These are phyloP conservation scores for Thalassiosira hispida DNA, from an alignment of 352 stramenopile genomes.

Conservation along the genomic window DNA sequence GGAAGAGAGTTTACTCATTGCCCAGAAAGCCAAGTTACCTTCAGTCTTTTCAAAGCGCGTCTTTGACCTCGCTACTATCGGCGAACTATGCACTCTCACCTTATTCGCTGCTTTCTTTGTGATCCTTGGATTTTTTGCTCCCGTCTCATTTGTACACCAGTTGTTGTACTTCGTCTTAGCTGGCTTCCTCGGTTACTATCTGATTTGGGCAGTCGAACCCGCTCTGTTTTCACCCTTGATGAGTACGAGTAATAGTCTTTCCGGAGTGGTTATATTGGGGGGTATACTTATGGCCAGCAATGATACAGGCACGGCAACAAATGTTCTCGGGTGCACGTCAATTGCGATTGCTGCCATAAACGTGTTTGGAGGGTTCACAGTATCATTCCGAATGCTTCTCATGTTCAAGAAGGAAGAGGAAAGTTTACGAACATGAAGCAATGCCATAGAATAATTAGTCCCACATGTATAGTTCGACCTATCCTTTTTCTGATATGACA, in stretches of 20 bases:
- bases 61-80: slow-evolving; percentile 57
- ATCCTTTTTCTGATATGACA: too few relatives aligned
- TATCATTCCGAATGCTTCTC: slow-evolving; percentile 69
- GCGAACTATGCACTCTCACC: slow-evolving; percentile 43
- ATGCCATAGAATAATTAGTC: too few relatives aligned
- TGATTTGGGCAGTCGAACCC: slow-evolving; percentile 65
- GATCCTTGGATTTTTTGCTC: slow-evolving; percentile 56
- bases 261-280: slow-evolving; percentile 67
- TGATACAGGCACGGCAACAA: slow-evolving; percentile 33
- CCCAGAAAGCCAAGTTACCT: slow-evolving; percentile 22
- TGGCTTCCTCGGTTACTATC: slow-evolving; percentile 67
- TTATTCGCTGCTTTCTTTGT: slow-evolving; percentile 55
- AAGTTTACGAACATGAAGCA: too few relatives aligned
- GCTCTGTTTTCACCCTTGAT: slow-evolving; percentile 68
- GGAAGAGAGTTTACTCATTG: slow-evolving; percentile 15
- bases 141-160: slow-evolving; percentile 56
- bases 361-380: slow-evolving; percentile 71
- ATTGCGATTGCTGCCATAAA: slow-evolving; percentile 67
- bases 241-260: slow-evolving; percentile 68
- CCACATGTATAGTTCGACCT: too few relatives aligned
- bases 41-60: slow-evolving; percentile 62
- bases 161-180: slow-evolving; percentile 67
- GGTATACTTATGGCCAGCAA: slow-evolving; percentile 64
- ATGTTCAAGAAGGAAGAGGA: slow-evolving; percentile 70
- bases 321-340: slow-evolving; percentile 58